Base-by-base conservation (phyloP, 129 eudicot genomes). In the Ambrosia artemisiifolia region DNA sequence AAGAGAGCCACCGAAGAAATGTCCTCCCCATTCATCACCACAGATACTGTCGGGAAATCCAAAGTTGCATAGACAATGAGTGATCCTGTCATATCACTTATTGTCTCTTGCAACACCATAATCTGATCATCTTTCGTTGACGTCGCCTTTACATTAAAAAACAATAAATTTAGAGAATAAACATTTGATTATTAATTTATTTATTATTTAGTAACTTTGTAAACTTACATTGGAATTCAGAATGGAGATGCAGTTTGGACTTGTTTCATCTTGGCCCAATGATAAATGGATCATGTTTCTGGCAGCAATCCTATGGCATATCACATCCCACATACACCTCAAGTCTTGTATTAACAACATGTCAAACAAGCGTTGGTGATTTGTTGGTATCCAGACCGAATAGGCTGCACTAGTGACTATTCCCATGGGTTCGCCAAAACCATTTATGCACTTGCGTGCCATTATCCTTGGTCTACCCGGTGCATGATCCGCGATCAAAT, bases 241-340 rank as follows among this genome's bases (percentile, higher is more conserved):
- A 49, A 74, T 30, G 3, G 65, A 35, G 36, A 74, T 64, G 42
- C 51, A 8, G 40, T 74, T 74, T 7, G 65, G 77, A 60, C 42
- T 61, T 10, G 9, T 61, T 49, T 33, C 71, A 50, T 74, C 64
- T 36, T 63, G 71, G 54, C 54, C 70, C 63, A 64, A 19, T 49
- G 78, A 32, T 53, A 74, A 64, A 74, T 74, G 63, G 65, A 65
- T 40, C 18, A 74, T 3, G 33, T 19, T 35, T 7, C 13, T 35
- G 3, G 18, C n/a, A 36, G 71, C 71, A 13, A 48, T 74, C 17
- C 14, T 20, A 34, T 36, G 63, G 63, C 40, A 74, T 20, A 63
- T 13, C 12, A 74, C 51, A 17, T 74, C 78, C 78, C 78, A 74
- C 9, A 49, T 38, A 24, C 71, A 63, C 51, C 78, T 74, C 42